A percentile compares a stretch with the other conserved stretches of the same genome.
Conservation (phyloP, 2,329 filamentous ascomycete genomes). For the Chlorencoelia australis region DNA sequence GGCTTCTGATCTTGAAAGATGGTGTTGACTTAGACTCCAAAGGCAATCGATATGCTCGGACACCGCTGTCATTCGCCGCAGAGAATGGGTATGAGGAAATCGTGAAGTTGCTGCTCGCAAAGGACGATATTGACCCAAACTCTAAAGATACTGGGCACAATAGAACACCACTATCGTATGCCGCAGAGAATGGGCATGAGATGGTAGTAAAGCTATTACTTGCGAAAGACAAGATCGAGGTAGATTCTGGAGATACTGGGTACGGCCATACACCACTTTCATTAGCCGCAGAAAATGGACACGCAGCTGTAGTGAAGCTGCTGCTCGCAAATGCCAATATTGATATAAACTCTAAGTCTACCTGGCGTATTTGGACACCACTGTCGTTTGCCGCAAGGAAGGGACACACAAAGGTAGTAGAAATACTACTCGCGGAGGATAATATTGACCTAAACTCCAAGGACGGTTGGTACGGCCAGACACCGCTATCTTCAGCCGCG, state of each 20-base stretch:
- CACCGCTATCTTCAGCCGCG: background rate
- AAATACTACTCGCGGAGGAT: background rate
- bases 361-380: too few relatives aligned
- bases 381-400: too few relatives aligned
- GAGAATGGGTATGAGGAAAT: background rate
- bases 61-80: background rate
- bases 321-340: constrained; percentile 1
- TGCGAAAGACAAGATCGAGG: too few relatives aligned
- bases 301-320: background rate
- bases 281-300: background rate
- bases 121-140: too few relatives aligned
- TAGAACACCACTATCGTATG: constrained; percentile 1
- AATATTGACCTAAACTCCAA: background rate
- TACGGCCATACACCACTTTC: background rate
- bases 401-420: too few relatives aligned
- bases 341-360: too few relatives aligned
- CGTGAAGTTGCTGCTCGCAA: background rate
- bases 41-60: background rate
- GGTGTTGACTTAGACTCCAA: background rate
- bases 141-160: too few relatives aligned
- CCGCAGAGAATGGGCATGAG: background rate
- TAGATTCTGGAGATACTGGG: too few relatives aligned
- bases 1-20: background rate
- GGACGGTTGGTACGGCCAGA: background rate
- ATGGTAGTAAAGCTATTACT: background rate